Base-by-base conservation (phyloP, 108 stramenopile genomes). In the Nannochloropsis oceanica region DNA sequence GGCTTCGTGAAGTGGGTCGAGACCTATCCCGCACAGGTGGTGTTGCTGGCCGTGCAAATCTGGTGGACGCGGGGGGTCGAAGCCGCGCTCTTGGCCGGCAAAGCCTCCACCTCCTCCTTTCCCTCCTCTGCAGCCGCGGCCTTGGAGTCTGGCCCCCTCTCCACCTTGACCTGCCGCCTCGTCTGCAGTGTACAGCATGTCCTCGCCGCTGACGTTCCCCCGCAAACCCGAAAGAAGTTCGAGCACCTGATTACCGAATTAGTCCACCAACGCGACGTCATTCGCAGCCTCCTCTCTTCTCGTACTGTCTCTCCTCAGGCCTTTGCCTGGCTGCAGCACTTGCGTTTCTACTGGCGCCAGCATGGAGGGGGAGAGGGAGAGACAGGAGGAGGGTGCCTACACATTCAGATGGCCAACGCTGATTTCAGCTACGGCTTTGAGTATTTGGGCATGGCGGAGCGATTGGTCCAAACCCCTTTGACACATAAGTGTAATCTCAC, bases 221-320 rank as follows among this genome's bases (percentile, higher is more conserved):
- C 94, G 12, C 95, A 96, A 42, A 91, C 92, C 25, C 90, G 97
- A 43, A 96, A 96, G 90, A 99, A 98, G 88, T 97, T 93, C 86
- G 99, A 98, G 87, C 97, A 98, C 89, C 92, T 98, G 81, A 97
- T 99, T 86, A 98, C 97, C 42, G 99, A 99, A 86, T 91, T 97
- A 22, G 97, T 97, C 18, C 97, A 96, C 86, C 96, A 99, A 86
- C 93, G 97, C 12, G 96, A 99, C 88, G 96, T 96, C n/a, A 93
- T 95, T 59, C 90, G 96, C 26, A 89, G 91, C 42, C 93, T 98
- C 43, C 92, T 93, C 27, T 42, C 42, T 82, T 82, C 42, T 8
- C 25, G 8, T 42, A 42, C 42, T 34, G 10, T 22, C 83, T 46
- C 43, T 7, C 25, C 44, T 14, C 0, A 83, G 26, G 44, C 26